These are phyloP conservation scores for Gastrolobium villosum DNA, from an alignment of 306 rosid genomes.

Conservation along the genomic window DNA sequence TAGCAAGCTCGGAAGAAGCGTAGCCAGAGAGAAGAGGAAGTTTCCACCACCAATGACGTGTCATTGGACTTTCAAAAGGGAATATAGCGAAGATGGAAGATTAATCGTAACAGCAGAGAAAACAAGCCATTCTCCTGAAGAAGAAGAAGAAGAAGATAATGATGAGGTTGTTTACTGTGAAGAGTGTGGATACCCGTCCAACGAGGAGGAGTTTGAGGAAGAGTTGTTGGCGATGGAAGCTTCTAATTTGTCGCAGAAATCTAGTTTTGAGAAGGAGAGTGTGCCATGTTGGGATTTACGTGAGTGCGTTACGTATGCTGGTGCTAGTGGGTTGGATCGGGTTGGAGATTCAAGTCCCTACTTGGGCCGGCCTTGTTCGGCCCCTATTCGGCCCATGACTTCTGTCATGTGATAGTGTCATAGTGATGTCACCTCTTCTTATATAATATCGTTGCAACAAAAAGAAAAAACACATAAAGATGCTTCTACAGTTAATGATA, in stretches of 20 bases:
- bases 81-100: slow-evolving; percentile 55
- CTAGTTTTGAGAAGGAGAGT: background rate
- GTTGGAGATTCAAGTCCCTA: background rate
- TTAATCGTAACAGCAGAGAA: slow-evolving; percentile 53
- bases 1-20: no score
- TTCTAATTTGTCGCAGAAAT: background rate
- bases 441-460: background rate
- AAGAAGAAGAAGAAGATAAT: background rate
- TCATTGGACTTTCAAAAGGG: slow-evolving; percentile 59
- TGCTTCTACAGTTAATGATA: no score
- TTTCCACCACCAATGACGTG: slow-evolving; percentile 65
- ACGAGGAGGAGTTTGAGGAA: slow-evolving; percentile 9
- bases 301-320: background rate
- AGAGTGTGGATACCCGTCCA: slow-evolving; percentile 17
- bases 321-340: background rate
- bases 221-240: slow-evolving; percentile 3
- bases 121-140: background rate
- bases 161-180: slow-evolving; percentile 25
- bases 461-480: no score
- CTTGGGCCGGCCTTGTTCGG: slow-evolving; percentile 52
- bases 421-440: background rate
- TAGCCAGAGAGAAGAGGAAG: slow-evolving; percentile 16
- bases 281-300: slow-evolving; percentile 15
- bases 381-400: slow-evolving; percentile 55
- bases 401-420: slow-evolving; percentile 28